A percentile compares a stretch with the other conserved stretches of the same genome.
phyloP scores from a whole-genome alignment of 768 basidiomycete genomes.

The Lactarius indigo region DNA sequence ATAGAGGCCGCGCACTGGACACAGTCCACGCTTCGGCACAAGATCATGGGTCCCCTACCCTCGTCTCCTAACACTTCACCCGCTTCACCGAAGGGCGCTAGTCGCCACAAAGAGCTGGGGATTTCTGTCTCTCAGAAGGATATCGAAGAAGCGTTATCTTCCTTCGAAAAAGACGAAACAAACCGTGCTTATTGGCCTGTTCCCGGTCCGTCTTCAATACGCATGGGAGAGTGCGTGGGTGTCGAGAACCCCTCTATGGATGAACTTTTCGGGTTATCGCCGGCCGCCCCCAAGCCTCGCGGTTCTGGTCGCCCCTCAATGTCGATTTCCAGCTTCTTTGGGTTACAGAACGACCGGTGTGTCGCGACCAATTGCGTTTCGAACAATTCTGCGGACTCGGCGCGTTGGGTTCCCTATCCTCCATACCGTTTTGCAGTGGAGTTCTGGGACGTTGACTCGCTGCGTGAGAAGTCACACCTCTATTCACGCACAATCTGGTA shows the following conservation, averaged over 20 bases:
- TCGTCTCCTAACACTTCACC: slow-evolving; percentile 36
- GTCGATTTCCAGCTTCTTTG: slow-evolving; percentile 60
- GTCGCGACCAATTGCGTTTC: slow-evolving; percentile 41
- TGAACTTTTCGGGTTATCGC: slow-evolving; percentile 51
- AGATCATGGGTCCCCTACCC: slow-evolving; percentile 41
- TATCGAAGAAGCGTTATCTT: slow-evolving; percentile 37
- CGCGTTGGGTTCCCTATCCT: slow-evolving; percentile 65
- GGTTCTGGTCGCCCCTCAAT: slow-evolving; percentile 30
- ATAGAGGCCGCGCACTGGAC: slow-evolving; percentile 81
- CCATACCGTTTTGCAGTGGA: slow-evolving; percentile 86
- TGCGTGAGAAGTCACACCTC: slow-evolving; percentile 81
- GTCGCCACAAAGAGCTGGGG: slow-evolving; percentile 61
- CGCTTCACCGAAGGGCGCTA: slow-evolving; percentile 33
- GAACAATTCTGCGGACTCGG: slow-evolving; percentile 42
- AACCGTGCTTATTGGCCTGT: slow-evolving; percentile 58
- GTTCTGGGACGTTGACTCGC: slow-evolving; percentile 79
- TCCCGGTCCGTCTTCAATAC: slow-evolving; percentile 62
- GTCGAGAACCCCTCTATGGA: slow-evolving; percentile 60
- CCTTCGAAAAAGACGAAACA: slow-evolving; percentile 26
- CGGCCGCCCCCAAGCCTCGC: slow-evolving; percentile 28
- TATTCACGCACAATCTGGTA: slow-evolving; percentile 89
- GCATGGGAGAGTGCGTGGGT: slow-evolving; percentile 67
- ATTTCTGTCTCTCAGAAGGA: slow-evolving; percentile 53
- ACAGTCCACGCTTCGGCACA: slow-evolving; percentile 62
- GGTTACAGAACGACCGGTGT: slow-evolving; percentile 47